Evolutionary conservation across 176 grass and related monocot genomes (phyloP).

Genomic region (Juncus effusus): DNA sequence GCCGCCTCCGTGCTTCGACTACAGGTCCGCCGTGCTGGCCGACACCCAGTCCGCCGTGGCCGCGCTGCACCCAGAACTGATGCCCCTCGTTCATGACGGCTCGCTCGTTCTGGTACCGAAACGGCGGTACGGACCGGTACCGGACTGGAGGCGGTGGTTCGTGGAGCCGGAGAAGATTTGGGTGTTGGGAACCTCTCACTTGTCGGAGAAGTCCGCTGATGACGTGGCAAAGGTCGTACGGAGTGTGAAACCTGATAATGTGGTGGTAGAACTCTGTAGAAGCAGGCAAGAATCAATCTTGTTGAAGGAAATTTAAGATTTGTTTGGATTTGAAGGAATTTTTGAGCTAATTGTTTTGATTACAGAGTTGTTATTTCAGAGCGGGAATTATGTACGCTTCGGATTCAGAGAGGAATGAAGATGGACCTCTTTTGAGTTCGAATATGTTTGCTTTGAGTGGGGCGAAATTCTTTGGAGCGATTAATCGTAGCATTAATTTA

Average conservation of each 20-base stretch:
- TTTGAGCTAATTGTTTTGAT: slow-evolving; percentile 36
- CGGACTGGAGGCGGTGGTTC: slow-evolving; percentile 70
- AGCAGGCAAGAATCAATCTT: slow-evolving; percentile 62
- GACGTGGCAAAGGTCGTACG: slow-evolving; percentile 69
- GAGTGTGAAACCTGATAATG: slow-evolving; percentile 64
- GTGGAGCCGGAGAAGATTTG: slow-evolving; percentile 78
- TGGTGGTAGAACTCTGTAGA: slow-evolving; percentile 91
- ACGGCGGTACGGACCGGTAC: slow-evolving; percentile 72
- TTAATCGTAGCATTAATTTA: slow-evolving; percentile 82
- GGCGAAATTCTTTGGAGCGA: slow-evolving; percentile 57
- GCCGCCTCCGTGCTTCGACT: slow-evolving; percentile 80
- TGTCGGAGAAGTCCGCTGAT: slow-evolving; percentile 53
- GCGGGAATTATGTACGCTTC: slow-evolving; percentile 91
- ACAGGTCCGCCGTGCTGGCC: slow-evolving; percentile 46
- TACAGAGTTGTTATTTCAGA: slow-evolving; percentile 69
- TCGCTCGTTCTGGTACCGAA: slow-evolving; percentile 67
- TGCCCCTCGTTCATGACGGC: slow-evolving; percentile 64
- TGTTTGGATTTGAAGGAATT: not conserved
- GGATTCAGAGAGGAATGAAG: slow-evolving; percentile 9
- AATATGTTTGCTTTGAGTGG: slow-evolving; percentile 91
- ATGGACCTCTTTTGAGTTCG: slow-evolving; percentile 51
- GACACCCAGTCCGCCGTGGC: slow-evolving; percentile 52
- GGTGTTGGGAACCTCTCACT: slow-evolving; percentile 81
- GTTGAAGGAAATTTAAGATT: not conserved
- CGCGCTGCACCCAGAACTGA: slow-evolving; percentile 45